Evolutionary conservation across 352 stramenopile genomes (phyloP), one percentile per base, ranked within the genome.

Genomic region (Globisporangium parvum): DNA sequence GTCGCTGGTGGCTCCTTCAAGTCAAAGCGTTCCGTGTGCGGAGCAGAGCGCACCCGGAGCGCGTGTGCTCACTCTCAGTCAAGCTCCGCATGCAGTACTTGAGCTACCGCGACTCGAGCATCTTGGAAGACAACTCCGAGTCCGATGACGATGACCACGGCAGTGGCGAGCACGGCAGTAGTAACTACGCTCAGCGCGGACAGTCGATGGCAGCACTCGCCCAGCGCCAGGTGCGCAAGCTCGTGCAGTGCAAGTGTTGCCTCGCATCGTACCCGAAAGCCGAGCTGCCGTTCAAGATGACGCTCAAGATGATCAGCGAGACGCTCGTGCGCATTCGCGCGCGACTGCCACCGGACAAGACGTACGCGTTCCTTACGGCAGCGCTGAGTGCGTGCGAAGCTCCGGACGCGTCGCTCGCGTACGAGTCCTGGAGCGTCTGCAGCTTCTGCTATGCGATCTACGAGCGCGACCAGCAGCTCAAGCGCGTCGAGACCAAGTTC

Each of bases 281-380:
- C n/a, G 83, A 93, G 53, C 63, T 93, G 9, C 75, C 79, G 15
- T 93, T 87, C 76, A 93, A 91, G 53, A 93, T 93, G 83, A 93
- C 83, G 31, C 62, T 89, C 50, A 90, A 91, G 56, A 93, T 93
- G 83, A 91, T 93, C 47, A 84, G 77, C 55, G 83, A 93, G 47
- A 93, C 81, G 70, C 75, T 91, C 0, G 46, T 82, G 11, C 73
- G 83, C 10, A 75, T 93, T 45, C 75, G 75, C 2, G 72, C 80
- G 24, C 77, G 80, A 1, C 55, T 85, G 10, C 55, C 71, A 6
- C 69, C 73, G 0, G 77, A 87, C 23, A 86, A 80, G 41, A 66
- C 46, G 6, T 67, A 82, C 41, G 65, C 59, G 9, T 85, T 87
- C 51, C 64, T 91, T 4, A 66, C 67, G 0, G 55, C 70, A 3